phyloP scores from a whole-genome alignment of 1,139 yeast genomes.

The Magnusiomyces magnusii region DNA sequence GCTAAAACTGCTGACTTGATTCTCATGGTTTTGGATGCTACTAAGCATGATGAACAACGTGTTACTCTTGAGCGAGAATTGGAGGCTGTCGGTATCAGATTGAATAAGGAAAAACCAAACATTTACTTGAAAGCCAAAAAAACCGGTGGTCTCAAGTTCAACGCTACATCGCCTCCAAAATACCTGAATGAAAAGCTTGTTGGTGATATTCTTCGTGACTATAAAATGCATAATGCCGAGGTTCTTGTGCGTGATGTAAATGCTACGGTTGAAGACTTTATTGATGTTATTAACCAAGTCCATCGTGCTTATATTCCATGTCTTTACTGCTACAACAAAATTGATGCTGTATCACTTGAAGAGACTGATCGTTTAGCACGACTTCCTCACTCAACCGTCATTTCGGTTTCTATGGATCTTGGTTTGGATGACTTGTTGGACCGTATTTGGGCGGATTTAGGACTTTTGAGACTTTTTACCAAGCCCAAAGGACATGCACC shows the following conservation, averaged over 20 bases:
- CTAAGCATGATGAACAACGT: slow-evolving; percentile 91
- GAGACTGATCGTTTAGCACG: slow-evolving; percentile 69
- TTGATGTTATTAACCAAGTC: slow-evolving; percentile 87
- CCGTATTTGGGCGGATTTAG: slow-evolving; percentile 87
- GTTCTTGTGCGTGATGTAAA: slow-evolving; percentile 63
- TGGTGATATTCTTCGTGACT: slow-evolving; percentile 69
- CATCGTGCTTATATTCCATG: slow-evolving; percentile 94
- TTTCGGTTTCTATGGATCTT: slow-evolving; percentile 95
- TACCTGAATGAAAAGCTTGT: slow-evolving; percentile 80
- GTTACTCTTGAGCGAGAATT: slow-evolving; percentile 87
- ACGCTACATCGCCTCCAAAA: slow-evolving; percentile 88
- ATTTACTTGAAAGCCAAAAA: slow-evolving; percentile 87
- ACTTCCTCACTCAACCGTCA: slow-evolving; percentile 95
- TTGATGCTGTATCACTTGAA: slow-evolving; percentile 88
- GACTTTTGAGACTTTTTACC: slow-evolving; percentile 90
- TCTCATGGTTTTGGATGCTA: slow-evolving; percentile 90
- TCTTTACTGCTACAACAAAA: slow-evolving; percentile 85
- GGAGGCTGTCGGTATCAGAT: slow-evolving; percentile 95
- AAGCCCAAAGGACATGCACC: slow-evolving; percentile 94
- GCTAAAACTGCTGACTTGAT: slow-evolving; percentile 93
- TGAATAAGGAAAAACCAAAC: slow-evolving; percentile 88
- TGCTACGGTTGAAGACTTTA: slow-evolving; percentile 93
- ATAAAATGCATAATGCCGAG: slow-evolving; percentile 89
- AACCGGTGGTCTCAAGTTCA: slow-evolving; percentile 89
- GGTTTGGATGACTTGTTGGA: slow-evolving; percentile 90